phyloP scores from a whole-genome alignment of 2,329 filamentous ascomycete species.

The Colletotrichum sp. region DNA sequence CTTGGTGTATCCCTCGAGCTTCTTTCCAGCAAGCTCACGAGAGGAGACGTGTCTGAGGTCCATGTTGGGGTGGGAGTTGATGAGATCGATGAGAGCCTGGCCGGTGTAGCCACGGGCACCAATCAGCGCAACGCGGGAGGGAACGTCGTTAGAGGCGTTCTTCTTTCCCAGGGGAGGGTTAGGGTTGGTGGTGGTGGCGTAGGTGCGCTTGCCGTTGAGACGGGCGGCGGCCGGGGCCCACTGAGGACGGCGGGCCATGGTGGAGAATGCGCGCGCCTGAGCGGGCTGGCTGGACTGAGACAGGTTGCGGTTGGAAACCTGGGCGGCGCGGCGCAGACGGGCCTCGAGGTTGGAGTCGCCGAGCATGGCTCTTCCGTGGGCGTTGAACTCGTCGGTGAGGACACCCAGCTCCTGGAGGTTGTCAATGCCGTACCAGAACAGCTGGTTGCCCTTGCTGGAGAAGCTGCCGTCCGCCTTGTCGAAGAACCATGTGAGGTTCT shows the following conservation, averaged over 20 bases:
- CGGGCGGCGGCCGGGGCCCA: slow-evolving; percentile 25
- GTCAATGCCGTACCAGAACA: slow-evolving; percentile 96
- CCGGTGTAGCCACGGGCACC: slow-evolving; percentile 95
- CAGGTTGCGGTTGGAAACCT: slow-evolving; percentile 65
- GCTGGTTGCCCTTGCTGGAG: slow-evolving; percentile 82
- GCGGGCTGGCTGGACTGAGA: slow-evolving; percentile 28
- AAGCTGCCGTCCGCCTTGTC: slow-evolving; percentile 95
- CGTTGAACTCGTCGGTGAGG: slow-evolving; percentile 84
- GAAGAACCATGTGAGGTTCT: slow-evolving; percentile 98
- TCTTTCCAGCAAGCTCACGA: slow-evolving; percentile 86
- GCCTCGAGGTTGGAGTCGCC: slow-evolving; percentile 88
- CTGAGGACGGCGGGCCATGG: slow-evolving; percentile 47
- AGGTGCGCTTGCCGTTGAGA: slow-evolving; percentile 24
- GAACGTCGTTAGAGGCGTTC: slow-evolving; percentile 76
- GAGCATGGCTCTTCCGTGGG: slow-evolving; percentile 84
- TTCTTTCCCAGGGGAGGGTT: slow-evolving; percentile 90
- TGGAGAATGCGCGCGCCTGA: slow-evolving; percentile 66
- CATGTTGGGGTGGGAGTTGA: slow-evolving; percentile 88
- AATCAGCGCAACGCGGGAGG: slow-evolving; percentile 84
- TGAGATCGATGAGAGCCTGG: slow-evolving; percentile 83
- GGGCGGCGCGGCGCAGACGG: slow-evolving; percentile 79
- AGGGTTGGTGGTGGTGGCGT: slow-evolving; percentile 72
- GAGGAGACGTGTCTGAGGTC: slow-evolving; percentile 92
- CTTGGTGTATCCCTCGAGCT: slow-evolving; percentile 89
- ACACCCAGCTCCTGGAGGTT: slow-evolving; percentile 80